phyloP scores from a whole-genome alignment of 768 basidiomycete species.

The Auriscalpium microsporum region DNA sequence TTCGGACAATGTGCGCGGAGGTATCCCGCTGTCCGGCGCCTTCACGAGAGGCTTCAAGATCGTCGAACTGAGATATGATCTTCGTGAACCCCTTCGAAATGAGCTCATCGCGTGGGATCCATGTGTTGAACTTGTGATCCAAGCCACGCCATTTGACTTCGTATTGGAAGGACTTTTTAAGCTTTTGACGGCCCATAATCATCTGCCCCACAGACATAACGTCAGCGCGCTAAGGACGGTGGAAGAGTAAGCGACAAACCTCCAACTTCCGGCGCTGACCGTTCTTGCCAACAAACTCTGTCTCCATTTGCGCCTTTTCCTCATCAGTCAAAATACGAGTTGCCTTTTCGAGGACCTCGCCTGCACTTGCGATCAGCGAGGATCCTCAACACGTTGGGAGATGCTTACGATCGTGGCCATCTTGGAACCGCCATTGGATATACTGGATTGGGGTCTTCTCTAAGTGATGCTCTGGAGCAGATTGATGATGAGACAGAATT shows the following conservation, averaged over 20 bases:
- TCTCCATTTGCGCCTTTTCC: slow-evolving; percentile 70
- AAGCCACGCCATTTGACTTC: slow-evolving; percentile 83
- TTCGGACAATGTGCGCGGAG: slow-evolving; percentile 68
- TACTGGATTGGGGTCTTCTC: slow-evolving; percentile 96
- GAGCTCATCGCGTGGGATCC: slow-evolving; percentile 84
- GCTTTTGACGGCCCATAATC: slow-evolving; percentile 91
- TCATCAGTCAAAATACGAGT: slow-evolving; percentile 87
- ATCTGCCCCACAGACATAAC: slow-evolving; percentile 34
- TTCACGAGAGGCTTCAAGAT: slow-evolving; percentile 91
- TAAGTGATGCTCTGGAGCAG: slow-evolving; percentile 67
- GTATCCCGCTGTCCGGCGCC: slow-evolving; percentile 92
- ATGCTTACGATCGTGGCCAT: slow-evolving; percentile 85
- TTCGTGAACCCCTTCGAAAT: slow-evolving; percentile 83
- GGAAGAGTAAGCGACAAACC: slow-evolving; percentile 31
- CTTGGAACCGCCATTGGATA: slow-evolving; percentile 99
- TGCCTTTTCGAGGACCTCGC: slow-evolving; percentile 84
- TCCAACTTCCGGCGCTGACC: slow-evolving; percentile 89
- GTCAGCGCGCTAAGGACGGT: slow-evolving; percentile 4
- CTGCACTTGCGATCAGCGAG: slow-evolving; percentile 27
- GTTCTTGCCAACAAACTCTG: slow-evolving; percentile 86
- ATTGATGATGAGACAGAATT: slow-evolving; percentile 1
- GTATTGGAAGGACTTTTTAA: slow-evolving; percentile 93
- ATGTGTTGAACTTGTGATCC: slow-evolving; percentile 83
- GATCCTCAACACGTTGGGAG: slow-evolving; percentile 4
- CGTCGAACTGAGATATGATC: slow-evolving; percentile 89